Percentiles rank a stretch among this genome's conserved stretches.
Evolutionary conservation across 1,139 yeast species (phyloP).

Genomic region (Insectozyma bohioensis): DNA sequence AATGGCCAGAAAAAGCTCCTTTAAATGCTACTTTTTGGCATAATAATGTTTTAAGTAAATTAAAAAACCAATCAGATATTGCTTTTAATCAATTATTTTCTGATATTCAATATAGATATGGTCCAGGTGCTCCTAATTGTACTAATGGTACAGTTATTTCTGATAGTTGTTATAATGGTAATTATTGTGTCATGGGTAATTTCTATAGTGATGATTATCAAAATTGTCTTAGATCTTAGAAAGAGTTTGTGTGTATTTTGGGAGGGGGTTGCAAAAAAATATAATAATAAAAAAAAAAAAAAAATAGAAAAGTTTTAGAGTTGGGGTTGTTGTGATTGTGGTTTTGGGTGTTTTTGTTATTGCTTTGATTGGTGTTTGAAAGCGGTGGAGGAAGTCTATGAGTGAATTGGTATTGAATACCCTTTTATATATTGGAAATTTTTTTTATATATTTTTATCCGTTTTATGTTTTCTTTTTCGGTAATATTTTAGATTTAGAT

Average conservation of each 20-base stretch:
- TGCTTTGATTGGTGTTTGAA: no score
- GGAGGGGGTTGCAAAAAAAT: neutral
- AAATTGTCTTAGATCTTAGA: slow-evolving; percentile 12
- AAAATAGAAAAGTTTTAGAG: no score
- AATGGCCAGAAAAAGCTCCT: slow-evolving; percentile 53
- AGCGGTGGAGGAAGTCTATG: no score
- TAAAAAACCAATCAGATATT: slow-evolving; percentile 31
- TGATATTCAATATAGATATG: slow-evolving; percentile 47
- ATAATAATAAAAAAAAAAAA: no score
- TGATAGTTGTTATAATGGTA: slow-evolving; percentile 20
- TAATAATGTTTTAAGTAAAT: slow-evolving; percentile 32
- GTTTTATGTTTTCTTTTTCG: no score
- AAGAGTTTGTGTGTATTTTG: neutral
- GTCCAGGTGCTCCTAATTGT: slow-evolving; percentile 52
- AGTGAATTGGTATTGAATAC: no score
- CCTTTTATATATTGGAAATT: no score
- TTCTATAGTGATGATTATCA: slow-evolving; percentile 15
- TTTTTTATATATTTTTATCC: no score
- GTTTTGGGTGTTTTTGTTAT: neutral
- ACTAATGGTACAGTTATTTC: slow-evolving; percentile 22
- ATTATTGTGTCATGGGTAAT: slow-evolving; percentile 34
- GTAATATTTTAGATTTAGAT: no score
- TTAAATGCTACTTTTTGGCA: slow-evolving; percentile 63
- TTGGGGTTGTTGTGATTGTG: neutral
- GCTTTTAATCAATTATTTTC: slow-evolving; percentile 48